Conservation (phyloP, 495 filamentous ascomycete genomes). For the Penicillium salamii region DNA sequence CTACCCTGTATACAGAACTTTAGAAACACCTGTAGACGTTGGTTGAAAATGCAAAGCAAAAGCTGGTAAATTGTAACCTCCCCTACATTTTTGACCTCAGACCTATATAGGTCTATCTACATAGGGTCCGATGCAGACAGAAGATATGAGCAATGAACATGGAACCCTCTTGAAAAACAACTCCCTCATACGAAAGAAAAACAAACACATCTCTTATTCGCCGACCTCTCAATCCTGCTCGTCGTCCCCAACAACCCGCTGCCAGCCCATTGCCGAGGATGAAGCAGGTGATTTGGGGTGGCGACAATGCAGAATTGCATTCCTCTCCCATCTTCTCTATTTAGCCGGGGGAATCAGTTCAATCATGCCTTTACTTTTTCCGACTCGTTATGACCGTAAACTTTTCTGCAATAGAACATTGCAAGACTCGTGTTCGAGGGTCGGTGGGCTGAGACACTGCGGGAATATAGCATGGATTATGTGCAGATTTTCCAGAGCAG, state of each 20-base stretch:
- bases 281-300: conserved; percentile 11
- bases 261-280: conserved; percentile 1
- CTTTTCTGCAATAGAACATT: conserved; percentile 24
- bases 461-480: conserved; percentile 3
- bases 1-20: too few relatives aligned
- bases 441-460: conserved; percentile 8
- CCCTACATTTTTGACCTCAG: conserved; percentile 13
- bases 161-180: conserved; percentile 34
- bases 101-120: conserved; percentile 31
- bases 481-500: conserved; percentile 7
- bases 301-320: conserved; percentile 17
- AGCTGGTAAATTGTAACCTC: conserved; percentile 8
- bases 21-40: too few relatives aligned
- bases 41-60: conserved; percentile 2
- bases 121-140: conserved; percentile 29
- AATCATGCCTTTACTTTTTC: conserved; percentile 31
- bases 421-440: conserved; percentile 17
- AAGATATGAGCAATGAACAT: conserved; percentile 17
- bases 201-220: conserved; percentile 23
- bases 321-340: conserved; percentile 19
- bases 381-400: conserved; percentile 36
- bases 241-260: conserved; percentile 14
- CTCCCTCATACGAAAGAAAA: conserved; percentile 39
- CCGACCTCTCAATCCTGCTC: conserved; percentile 20
- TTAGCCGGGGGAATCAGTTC: conserved; percentile 31